Conservation (phyloP, 2,329 filamentous ascomycete species). For the Zymoseptoria pseudotritici region DNA sequence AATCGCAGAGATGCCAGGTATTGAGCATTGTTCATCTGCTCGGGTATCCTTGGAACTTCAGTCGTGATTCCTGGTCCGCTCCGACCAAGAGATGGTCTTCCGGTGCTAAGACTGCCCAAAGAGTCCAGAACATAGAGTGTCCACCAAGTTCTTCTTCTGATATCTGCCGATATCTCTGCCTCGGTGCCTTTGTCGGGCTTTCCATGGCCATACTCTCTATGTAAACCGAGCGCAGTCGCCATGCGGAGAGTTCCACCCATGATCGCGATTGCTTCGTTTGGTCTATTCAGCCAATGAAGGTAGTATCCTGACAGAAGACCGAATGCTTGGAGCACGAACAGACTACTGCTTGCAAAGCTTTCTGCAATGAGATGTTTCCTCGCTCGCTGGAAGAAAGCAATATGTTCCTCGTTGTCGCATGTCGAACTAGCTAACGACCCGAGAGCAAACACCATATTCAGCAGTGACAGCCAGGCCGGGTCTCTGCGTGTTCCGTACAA, state of each 20-base stretch:
- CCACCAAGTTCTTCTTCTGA: constrained; percentile 65
- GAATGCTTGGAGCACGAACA: constrained; percentile 26
- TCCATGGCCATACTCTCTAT: constrained; percentile 24
- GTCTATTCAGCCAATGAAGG: constrained; percentile 28
- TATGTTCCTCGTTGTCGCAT: constrained; percentile 23
- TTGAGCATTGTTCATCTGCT: constrained; percentile 29
- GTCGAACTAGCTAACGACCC: constrained; percentile 25
- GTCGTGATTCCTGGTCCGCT: constrained; percentile 63
- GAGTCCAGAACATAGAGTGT: constrained; percentile 66
- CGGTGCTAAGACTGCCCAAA: constrained; percentile 64
- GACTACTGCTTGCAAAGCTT: constrained; percentile 25
- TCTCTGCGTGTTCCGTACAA: constrained; percentile 25
- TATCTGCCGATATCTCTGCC: constrained; percentile 50
- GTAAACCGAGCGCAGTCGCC: constrained; percentile 27
- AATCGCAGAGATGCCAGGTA: constrained; percentile 54
- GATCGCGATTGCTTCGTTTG: constrained; percentile 27
- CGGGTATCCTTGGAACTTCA: constrained; percentile 46
- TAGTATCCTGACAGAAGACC: constrained; percentile 28
- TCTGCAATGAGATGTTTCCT: constrained; percentile 25
- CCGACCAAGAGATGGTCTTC: constrained; percentile 61
- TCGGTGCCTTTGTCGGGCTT: constrained; percentile 23
- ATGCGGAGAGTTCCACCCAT: constrained; percentile 29
- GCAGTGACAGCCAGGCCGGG: constrained; percentile 25
- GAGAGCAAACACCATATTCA: constrained; percentile 28
- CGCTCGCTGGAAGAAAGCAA: constrained; percentile 25